Evolutionary conservation across 2,329 filamentous ascomycete species (phyloP).

Genomic region (Penicillium polonicum): DNA sequence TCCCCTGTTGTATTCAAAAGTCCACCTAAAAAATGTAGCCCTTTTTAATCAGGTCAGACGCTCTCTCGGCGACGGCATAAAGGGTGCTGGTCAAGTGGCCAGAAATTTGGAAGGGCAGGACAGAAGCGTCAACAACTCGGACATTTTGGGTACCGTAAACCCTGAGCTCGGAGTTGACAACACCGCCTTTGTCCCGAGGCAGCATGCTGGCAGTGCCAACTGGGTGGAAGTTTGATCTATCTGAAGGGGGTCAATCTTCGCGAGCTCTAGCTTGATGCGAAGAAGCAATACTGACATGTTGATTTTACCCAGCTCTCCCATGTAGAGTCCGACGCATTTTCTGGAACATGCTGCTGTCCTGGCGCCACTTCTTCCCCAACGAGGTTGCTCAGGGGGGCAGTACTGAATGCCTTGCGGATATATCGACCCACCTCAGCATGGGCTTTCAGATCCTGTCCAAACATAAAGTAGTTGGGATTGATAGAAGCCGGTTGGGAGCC

Average conservation of each 20-base stretch:
- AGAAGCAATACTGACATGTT: slow-evolving; percentile 23
- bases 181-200: slow-evolving; percentile 33
- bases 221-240: slow-evolving; percentile 34
- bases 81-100: slow-evolving; percentile 33
- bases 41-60: slow-evolving; percentile 34
- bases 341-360: slow-evolving; percentile 20
- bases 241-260: slow-evolving; percentile 3
- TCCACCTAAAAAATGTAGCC: slow-evolving; percentile 9
- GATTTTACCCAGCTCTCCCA: slow-evolving; percentile 29
- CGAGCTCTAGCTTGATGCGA: neutral
- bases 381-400: slow-evolving; percentile 20
- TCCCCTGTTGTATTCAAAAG: too few species aligned
- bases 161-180: slow-evolving; percentile 30
- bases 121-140: slow-evolving; percentile 36
- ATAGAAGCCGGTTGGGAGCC: slow-evolving; percentile 21
- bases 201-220: slow-evolving; percentile 37
- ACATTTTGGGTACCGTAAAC: slow-evolving; percentile 39
- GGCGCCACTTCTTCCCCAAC: slow-evolving; percentile 27
- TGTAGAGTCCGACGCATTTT: slow-evolving; percentile 16
- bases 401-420: slow-evolving; percentile 25
- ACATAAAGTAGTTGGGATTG: slow-evolving; percentile 33
- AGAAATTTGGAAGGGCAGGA: slow-evolving; percentile 32
- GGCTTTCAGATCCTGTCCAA: slow-evolving; percentile 21
- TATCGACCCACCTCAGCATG: slow-evolving; percentile 24
- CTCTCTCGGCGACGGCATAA: slow-evolving; percentile 35